Evolutionary conservation across 1,284 basidiomycete species (phyloP).

Genomic region (Butyriboletus appendiculatus): DNA sequence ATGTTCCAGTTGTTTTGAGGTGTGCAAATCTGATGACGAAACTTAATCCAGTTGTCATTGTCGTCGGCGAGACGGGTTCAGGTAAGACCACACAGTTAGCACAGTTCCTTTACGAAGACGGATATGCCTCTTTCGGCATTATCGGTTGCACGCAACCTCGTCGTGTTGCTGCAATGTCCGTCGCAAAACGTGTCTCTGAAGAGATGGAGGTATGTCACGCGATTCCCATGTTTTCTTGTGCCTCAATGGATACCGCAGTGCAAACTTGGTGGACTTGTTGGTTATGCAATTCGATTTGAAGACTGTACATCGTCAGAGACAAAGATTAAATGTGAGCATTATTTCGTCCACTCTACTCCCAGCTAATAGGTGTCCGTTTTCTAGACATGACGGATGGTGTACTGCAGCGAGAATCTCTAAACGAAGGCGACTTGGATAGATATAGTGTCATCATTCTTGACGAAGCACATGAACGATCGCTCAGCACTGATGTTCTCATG

Average conservation of each 20-base stretch:
- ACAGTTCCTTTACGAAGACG: constrained; percentile 95
- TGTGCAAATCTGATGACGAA: background rate
- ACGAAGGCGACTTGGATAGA: constrained; percentile 93
- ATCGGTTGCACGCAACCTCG: constrained; percentile 97
- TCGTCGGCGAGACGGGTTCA: constrained; percentile 95
- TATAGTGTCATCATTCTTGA: constrained; percentile 97
- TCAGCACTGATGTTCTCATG: constrained; percentile 98
- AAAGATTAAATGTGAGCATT: constrained; percentile 85
- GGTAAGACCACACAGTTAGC: constrained; percentile 94
- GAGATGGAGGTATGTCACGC: constrained; percentile 73
- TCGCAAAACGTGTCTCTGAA: constrained; percentile 97
- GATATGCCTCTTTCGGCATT: constrained; percentile 86
- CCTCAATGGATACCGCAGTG: constrained; percentile 47
- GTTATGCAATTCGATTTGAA: constrained; percentile 98
- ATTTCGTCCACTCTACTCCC: background rate
- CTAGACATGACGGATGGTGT: constrained; percentile 98
- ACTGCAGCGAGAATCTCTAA: constrained; percentile 90
- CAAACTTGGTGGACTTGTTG: constrained; percentile 86
- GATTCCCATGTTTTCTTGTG: background rate
- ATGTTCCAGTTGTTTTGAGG: background rate
- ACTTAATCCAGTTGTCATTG: constrained; percentile 69
- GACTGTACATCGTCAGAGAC: constrained; percentile 93
- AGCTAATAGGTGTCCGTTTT: constrained; percentile 6
- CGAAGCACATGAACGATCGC: constrained; percentile 94
- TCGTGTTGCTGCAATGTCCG: constrained; percentile 98